Base-by-base conservation (phyloP, 2,329 filamentous ascomycete species). In the Dactylonectria estremocensis region DNA sequence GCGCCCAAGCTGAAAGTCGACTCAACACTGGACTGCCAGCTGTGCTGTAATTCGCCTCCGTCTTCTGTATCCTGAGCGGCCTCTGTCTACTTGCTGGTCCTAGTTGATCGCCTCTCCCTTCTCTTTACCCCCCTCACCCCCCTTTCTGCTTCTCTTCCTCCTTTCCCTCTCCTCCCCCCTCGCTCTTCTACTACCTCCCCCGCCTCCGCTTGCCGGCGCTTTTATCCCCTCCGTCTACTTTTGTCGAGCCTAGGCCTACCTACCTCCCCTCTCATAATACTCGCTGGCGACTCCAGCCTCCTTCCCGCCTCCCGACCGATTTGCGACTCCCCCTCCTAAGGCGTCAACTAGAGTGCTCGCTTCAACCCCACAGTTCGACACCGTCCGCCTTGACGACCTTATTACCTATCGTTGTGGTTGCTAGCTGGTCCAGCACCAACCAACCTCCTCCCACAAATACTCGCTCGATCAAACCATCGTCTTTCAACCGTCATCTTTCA, bases 141-240 rank as follows among this genome's bases (percentile, higher is more conserved):
- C 69, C 70, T 63, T 60, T 63, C 70, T 69, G 54, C 72, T 65
- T 63, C 62, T 64, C 59, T 58, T 73, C 64, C 61, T 67, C 56
- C 68, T 56, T 46, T 50, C 40, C 46, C 56, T 56, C 7, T 28
- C 7, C 4, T 7, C 24, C 4, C 61, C 59, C 61, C 57, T 66
- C 64, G 40, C 55, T 46, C 61, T 60, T 72, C 60, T 68, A 22
- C 60, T 64, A 58, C 68, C 46, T 58, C 48, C 67, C 60, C 61
- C 61, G 54, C 49, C 62, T 46, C 67, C 67, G 61, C 52, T 65
- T 62, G 33, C 54, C 66, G 56, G 55, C 60, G 61, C 64, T 63
- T 63, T 52, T 64, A 64, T 70, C 64, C 63, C 60, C 57, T 65
- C 61, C 49, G 43, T 68, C 66, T 52, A 18, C 20, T 60, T 48